Evolutionary conservation across 768 basidiomycete genomes (phyloP).

Genomic region (Scleroderma citrinum): DNA sequence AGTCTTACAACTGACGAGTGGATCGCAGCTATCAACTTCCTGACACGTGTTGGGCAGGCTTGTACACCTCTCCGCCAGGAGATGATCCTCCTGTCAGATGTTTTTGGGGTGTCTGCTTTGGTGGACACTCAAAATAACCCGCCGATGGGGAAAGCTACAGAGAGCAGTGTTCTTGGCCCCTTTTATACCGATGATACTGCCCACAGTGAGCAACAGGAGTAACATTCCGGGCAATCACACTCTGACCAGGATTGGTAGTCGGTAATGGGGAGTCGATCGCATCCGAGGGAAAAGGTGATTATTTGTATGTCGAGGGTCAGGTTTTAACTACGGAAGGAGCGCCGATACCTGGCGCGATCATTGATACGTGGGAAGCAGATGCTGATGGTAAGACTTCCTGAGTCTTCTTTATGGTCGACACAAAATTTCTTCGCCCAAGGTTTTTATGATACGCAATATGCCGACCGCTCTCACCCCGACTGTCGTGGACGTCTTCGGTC

Average conservation of each 20-base stretch:
- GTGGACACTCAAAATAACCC: slow-evolving; percentile 74
- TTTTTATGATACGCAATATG: slow-evolving; percentile 48
- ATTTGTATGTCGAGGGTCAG: slow-evolving; percentile 74
- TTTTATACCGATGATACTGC: slow-evolving; percentile 77
- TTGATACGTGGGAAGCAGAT: slow-evolving; percentile 87
- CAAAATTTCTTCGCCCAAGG: slow-evolving; percentile 5
- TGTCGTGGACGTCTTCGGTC: slow-evolving; percentile 64
- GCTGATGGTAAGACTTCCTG: slow-evolving; percentile 39
- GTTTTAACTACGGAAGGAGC: slow-evolving; percentile 53
- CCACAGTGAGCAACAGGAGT: slow-evolving; percentile 41
- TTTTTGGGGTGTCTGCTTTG: slow-evolving; percentile 70
- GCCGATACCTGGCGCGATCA: slow-evolving; percentile 58
- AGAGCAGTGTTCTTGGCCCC: slow-evolving; percentile 74
- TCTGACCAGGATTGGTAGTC: slow-evolving; percentile 35
- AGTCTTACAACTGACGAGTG: slow-evolving; percentile 80
- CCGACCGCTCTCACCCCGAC: slow-evolving; percentile 51
- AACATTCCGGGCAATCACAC: neutral
- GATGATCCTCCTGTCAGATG: slow-evolving; percentile 82
- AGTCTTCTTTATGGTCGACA: slow-evolving; percentile 28
- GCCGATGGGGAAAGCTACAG: slow-evolving; percentile 55
- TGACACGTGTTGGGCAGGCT: slow-evolving; percentile 69
- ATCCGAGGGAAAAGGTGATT: slow-evolving; percentile 82
- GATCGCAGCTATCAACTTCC: slow-evolving; percentile 74
- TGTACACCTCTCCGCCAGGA: slow-evolving; percentile 70
- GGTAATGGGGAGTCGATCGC: slow-evolving; percentile 69